A percentile compares a stretch with the other conserved stretches of the same genome.
phyloP scores from a whole-genome alignment of 2,329 filamentous ascomycete species.

The Claviceps fusiformis region DNA sequence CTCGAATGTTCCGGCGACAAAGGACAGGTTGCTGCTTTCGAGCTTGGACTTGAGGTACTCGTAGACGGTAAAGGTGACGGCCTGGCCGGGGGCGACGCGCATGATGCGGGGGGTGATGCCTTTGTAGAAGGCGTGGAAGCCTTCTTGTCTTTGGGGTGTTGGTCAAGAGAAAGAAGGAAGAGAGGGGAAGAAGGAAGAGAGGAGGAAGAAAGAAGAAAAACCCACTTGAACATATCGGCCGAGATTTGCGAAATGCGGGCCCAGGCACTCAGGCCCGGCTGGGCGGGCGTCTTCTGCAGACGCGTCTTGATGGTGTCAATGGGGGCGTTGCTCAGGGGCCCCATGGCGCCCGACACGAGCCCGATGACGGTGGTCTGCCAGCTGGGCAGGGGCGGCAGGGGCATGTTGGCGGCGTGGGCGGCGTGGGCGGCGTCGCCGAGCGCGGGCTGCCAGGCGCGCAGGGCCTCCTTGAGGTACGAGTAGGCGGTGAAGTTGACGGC shows the following conservation, averaged over 20 bases:
- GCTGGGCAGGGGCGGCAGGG: conserved; percentile 43
- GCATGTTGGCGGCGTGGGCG: no score
- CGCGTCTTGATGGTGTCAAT: conserved; percentile 99
- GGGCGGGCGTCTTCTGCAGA: conserved; percentile 76
- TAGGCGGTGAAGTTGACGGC: conserved; percentile 98
- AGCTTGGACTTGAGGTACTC: conserved; percentile 62
- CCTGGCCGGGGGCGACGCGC: conserved; percentile 93
- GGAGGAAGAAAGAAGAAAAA: background rate
- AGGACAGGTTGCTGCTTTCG: conserved; percentile 48
- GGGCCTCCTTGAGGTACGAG: conserved; percentile 72
- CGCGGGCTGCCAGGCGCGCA: conserved; percentile 61
- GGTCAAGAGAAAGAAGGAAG: no score
- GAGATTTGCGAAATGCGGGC: conserved; percentile 68
- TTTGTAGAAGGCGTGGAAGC: conserved; percentile 92
- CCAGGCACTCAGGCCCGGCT: conserved; percentile 68
- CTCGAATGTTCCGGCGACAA: conserved; percentile 52
- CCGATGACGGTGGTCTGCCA: conserved; percentile 90
- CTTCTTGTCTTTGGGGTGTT: conserved; percentile 56
- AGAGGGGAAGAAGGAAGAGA: no score
- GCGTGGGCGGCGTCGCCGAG: conserved; percentile 35
- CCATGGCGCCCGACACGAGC: conserved; percentile 84
- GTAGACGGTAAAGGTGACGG: conserved; percentile 63
- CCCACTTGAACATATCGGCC: conserved; percentile 65
- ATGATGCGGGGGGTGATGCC: conserved; percentile 96
- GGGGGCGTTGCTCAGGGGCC: conserved; percentile 88